Conservation (phyloP, 1,139 yeast species). For the Blastobotrys indianensis region DNA sequence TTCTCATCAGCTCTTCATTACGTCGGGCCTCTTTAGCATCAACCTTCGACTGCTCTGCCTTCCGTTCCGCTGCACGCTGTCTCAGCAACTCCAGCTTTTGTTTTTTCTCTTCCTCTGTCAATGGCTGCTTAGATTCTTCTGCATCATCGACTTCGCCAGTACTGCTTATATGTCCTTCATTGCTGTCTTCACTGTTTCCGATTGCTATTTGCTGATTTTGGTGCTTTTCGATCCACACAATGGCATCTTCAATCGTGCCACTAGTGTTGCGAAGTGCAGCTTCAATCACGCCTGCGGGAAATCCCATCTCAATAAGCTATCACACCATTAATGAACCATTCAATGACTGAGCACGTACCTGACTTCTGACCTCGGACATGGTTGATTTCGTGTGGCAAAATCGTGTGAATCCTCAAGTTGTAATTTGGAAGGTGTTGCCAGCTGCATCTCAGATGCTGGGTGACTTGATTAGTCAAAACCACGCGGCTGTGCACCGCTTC, state of each 20-base stretch:
- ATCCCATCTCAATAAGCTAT: slow-evolving; percentile 34
- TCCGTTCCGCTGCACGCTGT: slow-evolving; percentile 27
- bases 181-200: slow-evolving; percentile 6
- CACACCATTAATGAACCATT: neutral
- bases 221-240: slow-evolving; percentile 33
- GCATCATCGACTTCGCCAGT: slow-evolving; percentile 9
- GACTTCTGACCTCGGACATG: slow-evolving; percentile 4
- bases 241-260: slow-evolving; percentile 30
- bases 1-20: slow-evolving; percentile 31
- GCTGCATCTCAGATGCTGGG: no score
- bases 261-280: slow-evolving; percentile 29
- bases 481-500: no score
- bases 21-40: slow-evolving; percentile 28
- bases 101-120: slow-evolving; percentile 31
- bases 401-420: no score
- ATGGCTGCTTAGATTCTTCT: slow-evolving; percentile 11
- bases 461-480: no score
- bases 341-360: neutral
- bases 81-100: slow-evolving; percentile 30
- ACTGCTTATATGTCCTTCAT: slow-evolving; percentile 1
- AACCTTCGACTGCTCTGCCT: slow-evolving; percentile 29
- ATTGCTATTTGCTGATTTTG: slow-evolving; percentile 18
- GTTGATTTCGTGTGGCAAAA: neutral
- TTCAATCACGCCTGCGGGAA: slow-evolving; percentile 30
- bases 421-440: no score